Base-by-base conservation (phyloP, 768 basidiomycete species). In the Tubosaeta sp. region DNA sequence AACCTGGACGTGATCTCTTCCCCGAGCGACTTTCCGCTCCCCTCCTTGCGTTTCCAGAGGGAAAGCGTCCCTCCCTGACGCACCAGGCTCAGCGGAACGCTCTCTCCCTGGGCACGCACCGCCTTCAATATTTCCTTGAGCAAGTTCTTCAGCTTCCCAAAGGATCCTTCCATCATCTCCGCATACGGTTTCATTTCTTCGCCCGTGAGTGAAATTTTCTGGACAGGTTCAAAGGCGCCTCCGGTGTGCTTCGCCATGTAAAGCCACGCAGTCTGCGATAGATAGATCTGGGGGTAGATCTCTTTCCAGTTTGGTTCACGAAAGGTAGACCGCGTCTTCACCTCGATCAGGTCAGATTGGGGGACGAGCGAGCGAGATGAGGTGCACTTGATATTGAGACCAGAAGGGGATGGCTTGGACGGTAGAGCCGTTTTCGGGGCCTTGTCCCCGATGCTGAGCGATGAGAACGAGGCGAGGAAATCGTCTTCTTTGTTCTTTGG, bases 211-310 rank as follows among this genome's bases (percentile, higher is more conserved):
- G 72, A 66, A 16, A 68, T 51, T 64, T 84, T 84, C 46, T 75
- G 68, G 7, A 85, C 68, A 10, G 69, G 64, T 4, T 63, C 58
- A 65, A 89, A 88, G 1, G 37, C 66, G 1, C 87, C 87, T 4
- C 72, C 65, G 13, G 71, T 60, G 62, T 89, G 86, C 38, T 77
- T 68, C 0, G 78, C 86, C 48, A 86, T 69, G 61, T 79, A 83
- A 52, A 83, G 74, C 58, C 81, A 76, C 2, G 76, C 69, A 0
- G 84, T 88, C 61, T 84, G 83, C 6, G 88, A 86, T 50, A 90
- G 76, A 62, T 78, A 84, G 12, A 88, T 67, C 61, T 88, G 86
- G 0, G 82, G 79, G 63, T 82, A 87, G 1, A 72, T 69, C 12
- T 86, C 83, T 27, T 60, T 70, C 85, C 85, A 88, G 59, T 84